phyloP scores from a whole-genome alignment of 1,284 basidiomycete genomes.

The Meira nashicola region DNA sequence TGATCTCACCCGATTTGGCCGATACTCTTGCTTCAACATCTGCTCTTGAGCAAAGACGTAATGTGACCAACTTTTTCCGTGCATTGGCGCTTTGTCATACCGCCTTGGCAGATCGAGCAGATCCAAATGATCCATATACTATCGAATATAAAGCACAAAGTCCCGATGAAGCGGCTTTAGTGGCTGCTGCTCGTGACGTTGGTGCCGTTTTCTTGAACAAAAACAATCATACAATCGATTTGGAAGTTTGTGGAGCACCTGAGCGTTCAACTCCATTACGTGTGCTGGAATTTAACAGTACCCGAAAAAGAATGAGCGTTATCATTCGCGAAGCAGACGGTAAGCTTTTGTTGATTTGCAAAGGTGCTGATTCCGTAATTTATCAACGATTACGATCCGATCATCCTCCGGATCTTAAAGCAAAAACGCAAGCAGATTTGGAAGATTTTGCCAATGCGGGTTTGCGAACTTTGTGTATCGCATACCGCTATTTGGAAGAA shows the following conservation, averaged over 20 bases:
- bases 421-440: slow-evolving; percentile 75
- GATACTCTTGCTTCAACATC: slow-evolving; percentile 64
- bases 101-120: slow-evolving; percentile 63
- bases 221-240: slow-evolving; percentile 71
- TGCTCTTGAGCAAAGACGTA: slow-evolving; percentile 59
- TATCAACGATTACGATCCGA: slow-evolving; percentile 73
- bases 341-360: slow-evolving; percentile 77
- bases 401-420: slow-evolving; percentile 71
- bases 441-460: slow-evolving; percentile 90
- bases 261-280: slow-evolving; percentile 77
- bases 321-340: slow-evolving; percentile 79
- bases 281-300: slow-evolving; percentile 85
- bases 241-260: slow-evolving; percentile 82
- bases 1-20: slow-evolving; percentile 79
- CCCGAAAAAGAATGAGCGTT: slow-evolving; percentile 88
- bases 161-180: slow-evolving; percentile 89
- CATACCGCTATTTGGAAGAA: slow-evolving; percentile 72
- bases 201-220: slow-evolving; percentile 85
- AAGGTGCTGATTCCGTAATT: slow-evolving; percentile 94
- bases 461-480: slow-evolving; percentile 83
- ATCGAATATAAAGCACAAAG: slow-evolving; percentile 93
- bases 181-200: slow-evolving; percentile 81
- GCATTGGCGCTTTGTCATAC: slow-evolving; percentile 87
- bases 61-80: slow-evolving; percentile 76
- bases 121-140: slow-evolving; percentile 61